Base-by-base conservation (phyloP, 805 yeast genomes). In the Zygosaccharomyces gambellarensis region DNA sequence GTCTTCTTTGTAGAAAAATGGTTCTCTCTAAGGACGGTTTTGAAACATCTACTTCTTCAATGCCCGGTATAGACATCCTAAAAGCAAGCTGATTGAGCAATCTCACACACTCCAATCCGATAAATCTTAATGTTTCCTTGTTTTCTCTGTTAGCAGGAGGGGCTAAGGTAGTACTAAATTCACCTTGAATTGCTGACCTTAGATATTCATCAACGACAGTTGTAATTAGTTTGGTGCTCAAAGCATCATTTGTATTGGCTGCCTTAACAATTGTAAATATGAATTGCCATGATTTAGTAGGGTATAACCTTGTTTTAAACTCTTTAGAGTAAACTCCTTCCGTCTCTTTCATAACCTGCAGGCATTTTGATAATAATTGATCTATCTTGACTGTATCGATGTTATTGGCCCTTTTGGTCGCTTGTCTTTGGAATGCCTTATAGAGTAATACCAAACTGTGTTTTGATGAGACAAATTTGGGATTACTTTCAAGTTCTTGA, bases 231-330 rank as follows among this genome's bases (percentile, higher is more conserved):
- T 21, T 21, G 0, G 38, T 29, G 7, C 51, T 29, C 2, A 65
- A n/a, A 27, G 50, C 51, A 3, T 47, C 45, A 39, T 48, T 28
- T 8, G 45, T 48, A 44, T 58, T 55, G 7, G 52, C 47, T 34
- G 55, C 56, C 23, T 49, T 54, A 6, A 58, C 23, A 22, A 64
- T 52, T 12, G 51, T 53, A 48, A 60, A 58, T 11, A 58, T 25
- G 48, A 55, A 62, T 43, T 61, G 53, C 68, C 67, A 65, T 7
- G 67, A 45, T 34, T 60, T 49, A 34, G 57, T 52, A 1, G 58
- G 47, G 14, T 54, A 52, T 2, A 59, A 42, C 27, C 48, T 55
- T 11, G 30, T 30, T 2, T 53, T 46, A 7, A 48, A 36, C 10
- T 47, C 47, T n/a, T 44, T 48, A 2, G 56, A 50, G 38, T 47